phyloP scores from a whole-genome alignment of 139 green algal species.

The Closterium sp. region DNA sequence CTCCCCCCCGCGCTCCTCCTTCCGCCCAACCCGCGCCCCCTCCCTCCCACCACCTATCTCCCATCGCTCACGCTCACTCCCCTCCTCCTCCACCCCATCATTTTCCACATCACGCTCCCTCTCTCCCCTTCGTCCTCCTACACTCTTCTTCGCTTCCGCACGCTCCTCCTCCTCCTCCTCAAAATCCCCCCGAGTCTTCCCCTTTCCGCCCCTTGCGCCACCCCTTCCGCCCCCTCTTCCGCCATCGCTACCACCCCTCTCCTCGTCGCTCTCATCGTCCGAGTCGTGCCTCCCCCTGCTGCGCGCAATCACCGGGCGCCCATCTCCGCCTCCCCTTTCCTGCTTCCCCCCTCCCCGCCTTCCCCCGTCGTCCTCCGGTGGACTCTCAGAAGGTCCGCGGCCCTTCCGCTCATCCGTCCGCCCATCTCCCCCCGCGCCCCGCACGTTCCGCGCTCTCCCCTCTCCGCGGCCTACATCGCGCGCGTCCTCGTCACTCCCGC shows the following conservation, averaged over 20 bases:
- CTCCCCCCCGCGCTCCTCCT: background rate
- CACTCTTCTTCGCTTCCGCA: background rate
- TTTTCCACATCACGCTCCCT: background rate
- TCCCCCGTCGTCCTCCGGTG: background rate
- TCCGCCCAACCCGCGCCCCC: background rate
- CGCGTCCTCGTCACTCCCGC: background rate
- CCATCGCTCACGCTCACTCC: background rate
- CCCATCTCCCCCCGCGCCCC: background rate
- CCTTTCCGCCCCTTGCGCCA: background rate
- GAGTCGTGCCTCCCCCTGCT: background rate
- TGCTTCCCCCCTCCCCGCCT: background rate
- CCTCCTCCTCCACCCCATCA: background rate
- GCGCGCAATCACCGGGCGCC: background rate
- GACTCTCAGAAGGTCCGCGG: background rate
- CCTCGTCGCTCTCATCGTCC: background rate
- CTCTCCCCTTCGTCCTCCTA: background rate
- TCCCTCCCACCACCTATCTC: background rate
- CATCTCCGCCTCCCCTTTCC: background rate
- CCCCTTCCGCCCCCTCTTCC: background rate
- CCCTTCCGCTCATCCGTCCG: background rate
- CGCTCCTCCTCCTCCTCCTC: background rate
- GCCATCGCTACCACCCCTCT: background rate
- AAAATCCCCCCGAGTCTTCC: background rate
- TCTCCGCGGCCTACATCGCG: background rate
- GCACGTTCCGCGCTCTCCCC: background rate